These are phyloP conservation scores for Boletus subcaerulescens DNA, from an alignment of 768 basidiomycete genomes.

Conservation along the genomic window DNA sequence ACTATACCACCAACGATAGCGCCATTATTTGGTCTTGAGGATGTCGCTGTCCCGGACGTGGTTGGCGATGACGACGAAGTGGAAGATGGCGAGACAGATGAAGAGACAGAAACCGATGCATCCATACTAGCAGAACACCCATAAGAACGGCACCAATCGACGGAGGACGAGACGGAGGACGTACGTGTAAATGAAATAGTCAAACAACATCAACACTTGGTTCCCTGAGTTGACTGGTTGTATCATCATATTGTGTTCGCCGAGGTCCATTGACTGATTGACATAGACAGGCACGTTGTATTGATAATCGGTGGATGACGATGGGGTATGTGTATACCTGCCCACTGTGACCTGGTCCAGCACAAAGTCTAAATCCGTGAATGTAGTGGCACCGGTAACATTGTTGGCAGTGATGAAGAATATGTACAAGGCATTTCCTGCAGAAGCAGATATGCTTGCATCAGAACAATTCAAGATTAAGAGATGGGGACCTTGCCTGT, in stretches of 20 bases:
- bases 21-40: too few species aligned
- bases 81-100: neutral
- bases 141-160: neutral
- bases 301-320: neutral
- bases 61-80: too few species aligned
- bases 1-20: neutral
- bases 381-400: neutral
- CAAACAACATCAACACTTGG: slow-evolving; percentile 11
- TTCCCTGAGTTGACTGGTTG: neutral
- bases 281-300: slow-evolving; percentile 16
- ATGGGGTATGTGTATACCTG: slow-evolving; percentile 2
- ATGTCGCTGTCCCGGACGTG: neutral
- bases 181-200: slow-evolving; percentile 19
- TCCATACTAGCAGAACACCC: slow-evolving; percentile 2
- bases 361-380: slow-evolving; percentile 4
- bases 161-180: neutral
- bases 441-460: neutral
- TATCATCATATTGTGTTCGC: slow-evolving; percentile 9
- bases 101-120: neutral
- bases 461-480: neutral
- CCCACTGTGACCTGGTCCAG: neutral
- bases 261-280: slow-evolving; percentile 1
- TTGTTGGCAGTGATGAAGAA: slow-evolving; percentile 19
- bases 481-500: neutral
- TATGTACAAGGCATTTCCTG: slow-evolving; percentile 17